Evolutionary conservation across 441 rosid species (phyloP), one percentile per base, ranked within the genome.

Genomic region (Francoa sonchifolia): DNA sequence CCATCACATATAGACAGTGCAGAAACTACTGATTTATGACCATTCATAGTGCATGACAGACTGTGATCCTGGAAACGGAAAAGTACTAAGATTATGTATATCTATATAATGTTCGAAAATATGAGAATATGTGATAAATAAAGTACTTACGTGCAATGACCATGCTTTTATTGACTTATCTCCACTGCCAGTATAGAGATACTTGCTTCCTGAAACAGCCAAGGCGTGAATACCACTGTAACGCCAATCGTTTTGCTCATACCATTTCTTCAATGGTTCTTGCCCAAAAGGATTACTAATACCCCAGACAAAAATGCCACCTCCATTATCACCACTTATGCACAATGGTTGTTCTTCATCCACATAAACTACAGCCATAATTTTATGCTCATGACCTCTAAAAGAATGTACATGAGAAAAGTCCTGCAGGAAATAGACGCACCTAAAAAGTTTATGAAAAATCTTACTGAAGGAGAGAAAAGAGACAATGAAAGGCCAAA

Each of bases 231-330:
- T 77, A 37, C 97, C 97, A 42, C 85, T 73, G 61, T 79, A 88
- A 23, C 88, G 77, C 97, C 97, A 88, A 69, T 88, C 97, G 57
- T 79, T 77, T 66, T 72, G 66, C 59, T 84, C 97, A 21, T 61
- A 64, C 95, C 90, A 88, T 62, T 72, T 77, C 52, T 64, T 84
- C 17, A 77, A 38, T 6, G 88, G 92, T 43, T 79, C 78, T 47
- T 79, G 68, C 53, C 39, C 62, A 27, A 79, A 58, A 37, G 94
- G 85, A 27, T 38, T 13, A 38, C 49, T 54, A 33, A 70, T 42
- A 52, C 70, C 62, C 97, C 97, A 88, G 27, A 81, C 58, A 68
- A 61, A 84, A 48, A 88, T 79, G 56, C 94, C 90, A 41, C 97
- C 90, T 62, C 81, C 97, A 55, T 79, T 39, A 15, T 88, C 97